Conservation (phyloP, 179 eudicot species). For the Vitellaria paradoxa region DNA sequence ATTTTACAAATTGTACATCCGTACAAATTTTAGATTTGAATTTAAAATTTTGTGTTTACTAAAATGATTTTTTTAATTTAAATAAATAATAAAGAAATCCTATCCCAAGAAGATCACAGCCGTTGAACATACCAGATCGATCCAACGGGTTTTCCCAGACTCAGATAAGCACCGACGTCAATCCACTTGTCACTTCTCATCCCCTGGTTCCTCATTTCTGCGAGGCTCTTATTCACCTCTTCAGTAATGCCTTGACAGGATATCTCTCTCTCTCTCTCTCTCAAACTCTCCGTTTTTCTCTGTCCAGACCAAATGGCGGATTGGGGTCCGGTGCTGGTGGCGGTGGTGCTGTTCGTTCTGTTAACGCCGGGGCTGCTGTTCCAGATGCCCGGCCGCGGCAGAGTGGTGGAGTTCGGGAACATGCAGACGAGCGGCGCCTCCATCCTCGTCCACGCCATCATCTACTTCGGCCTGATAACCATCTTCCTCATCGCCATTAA, state of each 20-base stretch:
- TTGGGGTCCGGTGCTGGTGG: not conserved
- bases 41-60: too few species aligned
- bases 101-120: too few species aligned
- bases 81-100: too few species aligned
- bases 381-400: not conserved
- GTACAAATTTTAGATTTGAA: too few species aligned
- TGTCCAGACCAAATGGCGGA: not conserved
- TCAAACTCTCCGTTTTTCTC: not conserved
- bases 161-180: too few species aligned
- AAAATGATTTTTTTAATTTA: too few species aligned
- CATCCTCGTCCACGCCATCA: not conserved
- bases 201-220: too few species aligned
- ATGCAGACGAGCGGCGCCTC: not conserved
- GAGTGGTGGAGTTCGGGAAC: not conserved
- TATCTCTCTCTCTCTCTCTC: not conserved
- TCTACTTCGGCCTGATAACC: not conserved
- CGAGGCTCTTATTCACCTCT: too few species aligned
- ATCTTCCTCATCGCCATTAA: not conserved
- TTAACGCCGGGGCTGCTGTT: not conserved
- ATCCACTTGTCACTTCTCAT: too few species aligned
- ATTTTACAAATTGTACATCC: too few species aligned
- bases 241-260: not conserved
- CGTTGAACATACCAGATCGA: too few species aligned
- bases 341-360: constrained; percentile 1
- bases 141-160: too few species aligned